Conservation (phyloP, 1,284 basidiomycete genomes). For the Trametes hirsuta region DNA sequence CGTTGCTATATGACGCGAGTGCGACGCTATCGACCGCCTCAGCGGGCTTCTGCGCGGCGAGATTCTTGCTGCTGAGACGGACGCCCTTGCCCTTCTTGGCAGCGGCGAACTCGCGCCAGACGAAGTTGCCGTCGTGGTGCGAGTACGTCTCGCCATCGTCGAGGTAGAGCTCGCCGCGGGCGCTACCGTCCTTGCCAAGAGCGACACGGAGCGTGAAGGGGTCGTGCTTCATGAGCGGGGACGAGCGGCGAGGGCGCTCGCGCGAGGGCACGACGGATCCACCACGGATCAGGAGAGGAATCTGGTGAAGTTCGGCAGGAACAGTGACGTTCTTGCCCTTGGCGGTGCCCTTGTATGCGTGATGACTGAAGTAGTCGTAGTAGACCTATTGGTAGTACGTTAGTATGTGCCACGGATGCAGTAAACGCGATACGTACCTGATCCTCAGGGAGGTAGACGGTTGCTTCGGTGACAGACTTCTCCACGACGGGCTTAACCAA, state of each 20-base stretch:
- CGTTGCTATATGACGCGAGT: constrained; percentile 49
- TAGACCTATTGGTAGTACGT: constrained; percentile 66
- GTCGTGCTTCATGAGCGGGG: constrained; percentile 87
- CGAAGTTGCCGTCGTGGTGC: constrained; percentile 78
- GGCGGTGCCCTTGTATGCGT: constrained; percentile 65
- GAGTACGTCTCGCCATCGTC: constrained; percentile 93
- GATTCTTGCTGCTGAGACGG: constrained; percentile 57
- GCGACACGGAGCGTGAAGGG: constrained; percentile 93
- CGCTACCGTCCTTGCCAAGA: constrained; percentile 65
- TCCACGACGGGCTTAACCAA: constrained; percentile 91
- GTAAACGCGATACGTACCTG: constrained; percentile 52
- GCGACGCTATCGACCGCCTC: constrained; percentile 56
- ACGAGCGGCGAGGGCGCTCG: constrained; percentile 85
- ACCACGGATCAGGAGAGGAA: constrained; percentile 91
- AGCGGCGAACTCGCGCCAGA: constrained; percentile 82
- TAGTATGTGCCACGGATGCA: background rate
- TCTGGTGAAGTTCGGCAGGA: constrained; percentile 74
- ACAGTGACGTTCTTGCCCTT: constrained; percentile 74
- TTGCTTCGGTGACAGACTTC: constrained; percentile 70
- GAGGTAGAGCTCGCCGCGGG: constrained; percentile 88
- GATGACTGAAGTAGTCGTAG: constrained; percentile 89
- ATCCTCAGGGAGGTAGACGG: constrained; percentile 88
- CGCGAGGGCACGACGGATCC: constrained; percentile 89
- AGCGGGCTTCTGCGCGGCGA: constrained; percentile 47
- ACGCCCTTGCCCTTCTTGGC: constrained; percentile 44